These are phyloP conservation scores for Rubus idaeus DNA, from an alignment of 306 rosid genomes.

Conservation along the genomic window DNA sequence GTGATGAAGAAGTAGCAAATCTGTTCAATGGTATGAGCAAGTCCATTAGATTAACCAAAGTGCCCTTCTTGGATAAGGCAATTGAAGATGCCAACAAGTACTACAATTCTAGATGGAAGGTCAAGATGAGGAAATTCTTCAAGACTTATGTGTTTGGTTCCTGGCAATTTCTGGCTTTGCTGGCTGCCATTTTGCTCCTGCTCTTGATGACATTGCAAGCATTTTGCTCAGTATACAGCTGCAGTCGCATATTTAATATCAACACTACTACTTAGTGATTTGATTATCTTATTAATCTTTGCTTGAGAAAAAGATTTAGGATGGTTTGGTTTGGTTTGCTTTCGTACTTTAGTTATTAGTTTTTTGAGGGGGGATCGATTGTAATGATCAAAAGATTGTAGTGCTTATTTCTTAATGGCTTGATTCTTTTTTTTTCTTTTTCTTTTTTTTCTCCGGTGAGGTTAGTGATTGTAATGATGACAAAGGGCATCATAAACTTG, in stretches of 20 bases:
- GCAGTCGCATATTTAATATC: slow-evolving; percentile 20
- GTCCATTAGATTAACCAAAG: slow-evolving; percentile 61
- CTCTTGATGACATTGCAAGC: slow-evolving; percentile 31
- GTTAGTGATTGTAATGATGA: background rate
- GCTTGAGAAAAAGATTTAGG: background rate
- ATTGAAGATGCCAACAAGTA: slow-evolving; percentile 77
- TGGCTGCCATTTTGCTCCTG: slow-evolving; percentile 54
- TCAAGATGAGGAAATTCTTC: slow-evolving; percentile 44
- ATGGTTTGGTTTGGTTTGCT: background rate
- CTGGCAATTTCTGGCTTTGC: slow-evolving; percentile 58
- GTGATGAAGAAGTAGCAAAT: slow-evolving; percentile 58
- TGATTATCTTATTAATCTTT: background rate
- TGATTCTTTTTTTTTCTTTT: background rate
- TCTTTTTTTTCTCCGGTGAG: background rate
- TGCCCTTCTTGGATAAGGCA: slow-evolving; percentile 58
- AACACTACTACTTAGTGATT: background rate
- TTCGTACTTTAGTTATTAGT: background rate
- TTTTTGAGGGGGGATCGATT: background rate
- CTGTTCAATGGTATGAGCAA: slow-evolving; percentile 78
- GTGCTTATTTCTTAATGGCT: background rate
- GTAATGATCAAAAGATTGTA: background rate
- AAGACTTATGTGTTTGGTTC: slow-evolving; percentile 54
- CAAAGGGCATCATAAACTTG: background rate
- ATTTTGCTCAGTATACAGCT: slow-evolving; percentile 31
- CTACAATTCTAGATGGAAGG: slow-evolving; percentile 56